Percentiles rank a stretch among this genome's conserved stretches.
These are phyloP conservation scores for Anthostomella pinea DNA, from an alignment of 2,329 filamentous ascomycete species.

Conservation along the genomic window DNA sequence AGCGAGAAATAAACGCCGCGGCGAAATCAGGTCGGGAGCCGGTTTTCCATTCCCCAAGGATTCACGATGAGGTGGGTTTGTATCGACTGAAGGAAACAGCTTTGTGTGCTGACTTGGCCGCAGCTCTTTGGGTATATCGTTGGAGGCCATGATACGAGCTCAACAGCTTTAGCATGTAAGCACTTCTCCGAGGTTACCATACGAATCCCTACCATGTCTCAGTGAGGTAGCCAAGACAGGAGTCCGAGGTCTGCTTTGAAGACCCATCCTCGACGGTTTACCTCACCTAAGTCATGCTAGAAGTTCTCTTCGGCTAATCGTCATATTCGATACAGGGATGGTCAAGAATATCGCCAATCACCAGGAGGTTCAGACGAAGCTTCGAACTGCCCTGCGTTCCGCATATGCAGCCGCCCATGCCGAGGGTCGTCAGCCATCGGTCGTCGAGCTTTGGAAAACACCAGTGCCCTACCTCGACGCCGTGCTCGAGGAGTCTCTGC, in stretches of 20 bases:
- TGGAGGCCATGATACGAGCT: conserved; percentile 28
- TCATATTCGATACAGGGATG: too few relatives aligned
- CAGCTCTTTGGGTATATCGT: conserved; percentile 27
- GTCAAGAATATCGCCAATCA: conserved; percentile 16
- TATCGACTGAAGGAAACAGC: background rate
- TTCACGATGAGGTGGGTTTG: conserved; percentile 31
- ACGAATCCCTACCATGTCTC: too few relatives aligned
- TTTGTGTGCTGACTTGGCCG: background rate
- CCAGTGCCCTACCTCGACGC: conserved; percentile 73
- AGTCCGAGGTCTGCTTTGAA: too few relatives aligned
- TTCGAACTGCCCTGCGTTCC: conserved; percentile 13
- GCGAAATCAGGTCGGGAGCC: conserved; percentile 30
- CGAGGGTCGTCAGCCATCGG: conserved; percentile 12
- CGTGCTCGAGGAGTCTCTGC: conserved; percentile 73
- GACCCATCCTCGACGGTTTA: too few relatives aligned
- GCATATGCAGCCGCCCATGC: conserved; percentile 10
- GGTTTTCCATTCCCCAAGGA: conserved; percentile 27
- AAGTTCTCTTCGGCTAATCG: too few relatives aligned
- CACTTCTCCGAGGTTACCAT: too few relatives aligned
- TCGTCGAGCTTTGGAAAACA: conserved; percentile 13
- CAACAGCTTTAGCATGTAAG: conserved; percentile 14
- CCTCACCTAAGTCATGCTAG: too few relatives aligned
- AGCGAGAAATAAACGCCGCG: conserved; percentile 31
- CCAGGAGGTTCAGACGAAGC: conserved; percentile 10
- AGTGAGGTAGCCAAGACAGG: too few relatives aligned